Evolutionary conservation across 805 yeast genomes (phyloP).

Genomic region (Kluyveromyces aestuarii): DNA sequence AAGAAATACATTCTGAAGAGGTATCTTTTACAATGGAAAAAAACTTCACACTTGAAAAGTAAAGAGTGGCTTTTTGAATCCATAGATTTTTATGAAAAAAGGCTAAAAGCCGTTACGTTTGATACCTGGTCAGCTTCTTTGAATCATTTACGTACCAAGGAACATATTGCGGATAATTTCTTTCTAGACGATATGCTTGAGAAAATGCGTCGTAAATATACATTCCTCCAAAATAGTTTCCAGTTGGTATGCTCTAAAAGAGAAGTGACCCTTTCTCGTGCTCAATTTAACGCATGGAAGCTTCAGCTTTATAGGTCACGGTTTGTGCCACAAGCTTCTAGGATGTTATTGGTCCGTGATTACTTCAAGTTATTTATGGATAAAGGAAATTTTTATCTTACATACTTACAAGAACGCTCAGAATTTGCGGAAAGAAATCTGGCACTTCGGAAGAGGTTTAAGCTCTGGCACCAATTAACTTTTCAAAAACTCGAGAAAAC

Average conservation of each 20-base stretch:
- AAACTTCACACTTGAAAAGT: constrained; percentile 2
- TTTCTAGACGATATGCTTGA: constrained; percentile 13
- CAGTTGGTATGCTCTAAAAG: background rate
- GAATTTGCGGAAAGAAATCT: constrained; percentile 1
- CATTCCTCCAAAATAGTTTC: background rate
- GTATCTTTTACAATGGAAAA: constrained; percentile 8
- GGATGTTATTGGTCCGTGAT: background rate
- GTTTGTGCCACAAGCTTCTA: background rate
- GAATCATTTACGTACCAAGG: constrained; percentile 12
- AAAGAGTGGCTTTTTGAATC: constrained; percentile 8
- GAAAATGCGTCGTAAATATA: constrained; percentile 6
- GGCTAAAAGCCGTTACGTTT: constrained; percentile 10
- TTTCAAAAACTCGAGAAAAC: background rate
- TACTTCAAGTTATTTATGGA: background rate
- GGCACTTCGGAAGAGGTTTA: background rate
- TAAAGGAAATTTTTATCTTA: background rate
- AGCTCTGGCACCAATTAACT: background rate
- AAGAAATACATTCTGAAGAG: constrained; percentile 8
- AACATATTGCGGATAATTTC: constrained; percentile 17
- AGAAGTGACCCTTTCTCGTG: background rate
- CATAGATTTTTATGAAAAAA: constrained; percentile 8
- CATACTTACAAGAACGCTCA: background rate
- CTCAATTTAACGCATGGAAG: background rate
- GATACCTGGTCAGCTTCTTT: constrained; percentile 12
- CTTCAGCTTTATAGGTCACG: background rate